Evolutionary conservation across 164 flowering plant genomes (phyloP).

Genomic region (Echeveria elegans): DNA sequence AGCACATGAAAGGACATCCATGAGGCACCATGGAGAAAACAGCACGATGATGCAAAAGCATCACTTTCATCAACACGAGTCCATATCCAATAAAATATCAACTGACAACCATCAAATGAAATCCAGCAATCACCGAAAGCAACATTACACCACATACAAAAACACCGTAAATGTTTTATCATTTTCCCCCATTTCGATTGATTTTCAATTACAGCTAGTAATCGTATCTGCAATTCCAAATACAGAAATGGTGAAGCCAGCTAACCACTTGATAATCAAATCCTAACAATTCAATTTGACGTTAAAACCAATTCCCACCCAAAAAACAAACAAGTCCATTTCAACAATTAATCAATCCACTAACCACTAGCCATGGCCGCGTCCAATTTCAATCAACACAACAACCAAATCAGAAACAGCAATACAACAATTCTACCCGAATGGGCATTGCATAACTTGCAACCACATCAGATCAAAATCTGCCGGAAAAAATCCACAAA

Average conservation of each 20-base stretch:
- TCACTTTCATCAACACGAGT: neutral
- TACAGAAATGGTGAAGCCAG: neutral
- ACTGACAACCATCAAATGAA: neutral
- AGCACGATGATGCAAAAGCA: neutral
- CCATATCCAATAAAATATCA: neutral
- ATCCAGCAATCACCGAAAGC: neutral
- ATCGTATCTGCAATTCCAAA: neutral
- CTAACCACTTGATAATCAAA: neutral
- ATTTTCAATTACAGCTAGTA: neutral
- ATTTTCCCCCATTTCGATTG: neutral
- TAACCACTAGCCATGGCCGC: neutral
- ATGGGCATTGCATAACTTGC: neutral
- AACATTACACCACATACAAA: conserved; percentile 1
- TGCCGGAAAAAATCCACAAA: neutral
- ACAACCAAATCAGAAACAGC: neutral
- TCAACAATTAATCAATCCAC: neutral
- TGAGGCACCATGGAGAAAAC: neutral
- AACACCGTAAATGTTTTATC: neutral
- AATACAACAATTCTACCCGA: neutral
- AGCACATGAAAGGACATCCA: neutral
- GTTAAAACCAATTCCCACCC: neutral
- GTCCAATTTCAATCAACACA: neutral
- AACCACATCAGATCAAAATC: neutral
- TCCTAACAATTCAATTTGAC: too few species aligned
- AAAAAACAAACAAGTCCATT: neutral